Base-by-base conservation (phyloP, 2,329 filamentous ascomycete genomes). In the Botrytis fabae region DNA sequence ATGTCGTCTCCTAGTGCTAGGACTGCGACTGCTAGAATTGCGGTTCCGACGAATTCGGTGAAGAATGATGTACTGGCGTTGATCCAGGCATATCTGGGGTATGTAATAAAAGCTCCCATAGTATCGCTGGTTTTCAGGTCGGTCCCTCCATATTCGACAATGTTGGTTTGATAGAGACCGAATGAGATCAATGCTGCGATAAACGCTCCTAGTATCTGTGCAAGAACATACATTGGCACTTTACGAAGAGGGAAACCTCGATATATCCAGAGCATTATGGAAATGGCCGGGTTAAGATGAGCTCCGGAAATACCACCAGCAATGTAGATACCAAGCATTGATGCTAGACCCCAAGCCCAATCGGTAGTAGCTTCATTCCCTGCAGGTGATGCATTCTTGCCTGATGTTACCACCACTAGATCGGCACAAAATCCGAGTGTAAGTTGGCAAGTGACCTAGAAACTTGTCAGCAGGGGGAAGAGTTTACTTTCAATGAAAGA, bases 141-240 rank as follows among this genome's bases (percentile, higher is more conserved):
- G 5, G 75, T 54, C 9, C 75, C 76, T 25, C 75, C 76, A 46
- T 71, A 78, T n/a, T 76, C 74, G n/a, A 81, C 68, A 54, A 82
- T 81, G 28, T 81, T 80, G 12, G 82, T 82, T 28, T 81, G 77
- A 77, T 83, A 85, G 35, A 86, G 72, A 4, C 82, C 82, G 73
- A 84, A 85, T 0, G 86, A 83, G 40, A 85, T 80, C 57, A 86
- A 79, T n/a, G 80, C 81, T 1, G 86, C 87, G 44, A 83, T 78
- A 63, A 89, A 85, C 0, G 86, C 86, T 3, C 84, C 86, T 0
- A 89, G 77, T 71, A 88, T 82, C 75, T 89, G 87, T 8, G 86
- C 85, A 2, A 83, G 74, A 14, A 86, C 83, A 77, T 88, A 89
- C 10, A 84, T 81, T 4, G 84, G 81, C 42, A 86, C 83, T 79